These are phyloP conservation scores for Babesia bovis DNA, from an alignment of 169 alveolate species.

Conservation along the genomic window DNA sequence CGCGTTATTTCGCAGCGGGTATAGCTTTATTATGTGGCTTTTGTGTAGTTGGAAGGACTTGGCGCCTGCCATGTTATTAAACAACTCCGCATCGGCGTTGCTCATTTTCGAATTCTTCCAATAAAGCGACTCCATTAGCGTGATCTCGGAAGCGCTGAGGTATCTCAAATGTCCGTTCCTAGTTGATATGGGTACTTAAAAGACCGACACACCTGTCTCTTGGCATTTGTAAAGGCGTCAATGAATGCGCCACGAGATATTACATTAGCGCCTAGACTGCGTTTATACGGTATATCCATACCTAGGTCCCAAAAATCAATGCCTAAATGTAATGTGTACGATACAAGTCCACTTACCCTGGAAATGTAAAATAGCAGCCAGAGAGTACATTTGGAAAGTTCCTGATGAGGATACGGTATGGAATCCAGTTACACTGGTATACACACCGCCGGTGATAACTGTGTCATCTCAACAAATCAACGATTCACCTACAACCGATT, in stretches of 20 bases:
- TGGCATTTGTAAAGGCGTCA: constrained; percentile 34
- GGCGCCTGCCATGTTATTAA: background rate
- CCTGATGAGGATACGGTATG: constrained; percentile 70
- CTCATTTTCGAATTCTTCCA: constrained; percentile 6
- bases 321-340: constrained; percentile 14
- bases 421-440: constrained; percentile 76
- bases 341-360: constrained; percentile 5
- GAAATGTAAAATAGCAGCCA: constrained; percentile 68
- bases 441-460: constrained; percentile 69
- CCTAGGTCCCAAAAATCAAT: constrained; percentile 76
- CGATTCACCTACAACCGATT: constrained; percentile 59
- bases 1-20: background rate
- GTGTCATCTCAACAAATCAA: background rate
- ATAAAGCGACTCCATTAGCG: constrained; percentile 4
- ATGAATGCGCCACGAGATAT: constrained; percentile 53
- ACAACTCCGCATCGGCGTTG: background rate
- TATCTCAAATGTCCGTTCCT: constrained; percentile 25
- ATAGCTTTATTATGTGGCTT: background rate
- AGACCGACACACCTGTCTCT: constrained; percentile 11
- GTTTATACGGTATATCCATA: constrained; percentile 71
- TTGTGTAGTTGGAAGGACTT: background rate
- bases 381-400: constrained; percentile 70
- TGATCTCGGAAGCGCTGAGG: constrained; percentile 39
- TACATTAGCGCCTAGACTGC: constrained; percentile 67
- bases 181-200: background rate